Evolutionary conservation across 768 basidiomycete genomes (phyloP), one percentile per base, ranked within the genome.

Genomic region (Pisolithus orientalis): DNA sequence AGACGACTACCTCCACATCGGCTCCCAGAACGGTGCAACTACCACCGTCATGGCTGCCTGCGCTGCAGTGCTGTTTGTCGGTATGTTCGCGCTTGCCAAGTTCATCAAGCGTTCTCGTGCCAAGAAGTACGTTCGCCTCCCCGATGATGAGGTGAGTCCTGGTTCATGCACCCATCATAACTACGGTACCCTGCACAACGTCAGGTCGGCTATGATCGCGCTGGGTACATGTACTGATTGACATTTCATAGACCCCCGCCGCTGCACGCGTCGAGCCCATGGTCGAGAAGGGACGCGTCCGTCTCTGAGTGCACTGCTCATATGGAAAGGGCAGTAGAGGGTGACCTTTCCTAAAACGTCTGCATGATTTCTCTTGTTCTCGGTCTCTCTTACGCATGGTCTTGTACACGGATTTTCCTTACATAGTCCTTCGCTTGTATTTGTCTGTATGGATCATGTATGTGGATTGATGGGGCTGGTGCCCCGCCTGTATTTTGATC

Each of bases 1-100:
- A 56, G 53, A 65, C 25, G 66, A 70, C 57, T 61, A 61, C 4
- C 66, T 47, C 46, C 46, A 47, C 31, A 47, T 47, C 39, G 62
- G 56, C 24, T 61, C 68, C 27, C 56, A 70, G 29, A 52, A 61
- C 37, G 66, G 68, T 52, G 62, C 60, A 6, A 66, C 62, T 8
- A 64, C 66, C 47, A 69, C 68, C 40, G 56, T 64, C 50, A 59
- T 69, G 44, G 68, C 66, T 27, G 64, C 65, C 31, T 59, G 70
- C 39, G 69, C 74, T 47, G 68, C 72, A 51, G 58, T 73, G 55
- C 53, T 70, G 53, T 64, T 73, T 47, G 57, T 71, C 47, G 66
- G 68, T 57, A 49, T 58, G 52, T 59, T 67, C 49, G 62, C 64
- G 14, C 65, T 70, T 11, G 62, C 67, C 52, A 72, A 69, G 61